Conservation (phyloP, 2,329 filamentous ascomycete species). For the Paraphaeosphaeria minitans region DNA sequence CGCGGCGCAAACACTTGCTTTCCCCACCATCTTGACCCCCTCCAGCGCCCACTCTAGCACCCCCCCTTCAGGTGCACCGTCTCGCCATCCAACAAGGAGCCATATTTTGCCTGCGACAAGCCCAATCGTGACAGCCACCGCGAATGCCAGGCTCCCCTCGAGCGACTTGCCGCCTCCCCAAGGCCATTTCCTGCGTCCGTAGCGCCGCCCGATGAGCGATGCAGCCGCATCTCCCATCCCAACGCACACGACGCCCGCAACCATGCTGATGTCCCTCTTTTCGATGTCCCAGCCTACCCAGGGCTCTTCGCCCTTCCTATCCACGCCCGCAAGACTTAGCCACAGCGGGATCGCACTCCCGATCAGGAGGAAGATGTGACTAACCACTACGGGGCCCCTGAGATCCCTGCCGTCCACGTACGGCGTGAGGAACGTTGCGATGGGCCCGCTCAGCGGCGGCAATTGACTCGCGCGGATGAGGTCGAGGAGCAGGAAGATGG, state of each 20-base stretch:
- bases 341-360: constrained; percentile 95
- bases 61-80: constrained; percentile 25
- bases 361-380: constrained; percentile 92
- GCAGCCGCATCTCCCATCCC: constrained; percentile 95
- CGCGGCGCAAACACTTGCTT: constrained; percentile 71
- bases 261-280: constrained; percentile 81
- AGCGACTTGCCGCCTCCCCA: constrained; percentile 97
- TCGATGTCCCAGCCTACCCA: constrained; percentile 75
- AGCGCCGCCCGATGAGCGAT: constrained; percentile 84
- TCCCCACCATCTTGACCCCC: constrained; percentile 50
- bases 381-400: constrained; percentile 90
- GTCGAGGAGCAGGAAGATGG: constrained; percentile 86
- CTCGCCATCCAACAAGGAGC: constrained; percentile 76
- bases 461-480: constrained; percentile 88
- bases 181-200: constrained; percentile 86
- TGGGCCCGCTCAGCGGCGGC: constrained; percentile 82
- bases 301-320: constrained; percentile 60
- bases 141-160: constrained; percentile 84
- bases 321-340: constrained; percentile 76
- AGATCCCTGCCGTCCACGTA: constrained; percentile 95
- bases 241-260: constrained; percentile 90
- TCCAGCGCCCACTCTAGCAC: constrained; percentile 51
- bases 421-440: constrained; percentile 85
- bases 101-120: constrained; percentile 73
- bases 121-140: constrained; percentile 75